phyloP scores from a whole-genome alignment of 2,329 filamentous ascomycete genomes.

The Penicillium sp. region DNA sequence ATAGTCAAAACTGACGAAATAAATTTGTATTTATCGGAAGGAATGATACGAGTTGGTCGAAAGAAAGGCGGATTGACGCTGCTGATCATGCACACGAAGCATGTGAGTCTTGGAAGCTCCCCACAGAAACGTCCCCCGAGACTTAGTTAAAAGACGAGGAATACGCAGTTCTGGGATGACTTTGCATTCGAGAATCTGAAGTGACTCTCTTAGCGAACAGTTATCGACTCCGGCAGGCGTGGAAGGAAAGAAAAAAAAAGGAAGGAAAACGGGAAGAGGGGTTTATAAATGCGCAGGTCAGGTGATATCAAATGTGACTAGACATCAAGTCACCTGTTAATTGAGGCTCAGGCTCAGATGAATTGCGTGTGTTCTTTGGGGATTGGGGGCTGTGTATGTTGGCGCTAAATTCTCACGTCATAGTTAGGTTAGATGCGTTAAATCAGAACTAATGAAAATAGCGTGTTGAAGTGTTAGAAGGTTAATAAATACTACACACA shows the following conservation, averaged over 20 bases:
- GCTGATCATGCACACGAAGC: slow-evolving; percentile 54
- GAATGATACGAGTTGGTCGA: slow-evolving; percentile 40
- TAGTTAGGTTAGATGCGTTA: neutral
- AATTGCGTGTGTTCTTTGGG: slow-evolving; percentile 6
- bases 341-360: slow-evolving; percentile 1
- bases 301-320: slow-evolving; percentile 26
- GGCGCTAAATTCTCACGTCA: slow-evolving; percentile 14
- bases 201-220: slow-evolving; percentile 30
- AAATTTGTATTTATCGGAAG: slow-evolving; percentile 39
- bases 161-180: slow-evolving; percentile 30
- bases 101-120: slow-evolving; percentile 52
- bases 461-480: no score
- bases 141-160: slow-evolving; percentile 32
- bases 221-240: slow-evolving; percentile 46
- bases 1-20: slow-evolving; percentile 44
- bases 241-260: slow-evolving; percentile 48
- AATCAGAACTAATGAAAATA: neutral
- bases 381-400: neutral
- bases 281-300: slow-evolving; percentile 26
- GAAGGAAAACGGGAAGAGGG: slow-evolving; percentile 32
- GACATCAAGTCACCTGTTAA: neutral
- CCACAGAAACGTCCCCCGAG: slow-evolving; percentile 34
- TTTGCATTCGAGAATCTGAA: slow-evolving; percentile 50
- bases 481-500: no score
- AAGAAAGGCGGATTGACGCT: slow-evolving; percentile 42